Base-by-base conservation (phyloP, 1,139 yeast genomes). In the Suhomyces bokatorum region DNA sequence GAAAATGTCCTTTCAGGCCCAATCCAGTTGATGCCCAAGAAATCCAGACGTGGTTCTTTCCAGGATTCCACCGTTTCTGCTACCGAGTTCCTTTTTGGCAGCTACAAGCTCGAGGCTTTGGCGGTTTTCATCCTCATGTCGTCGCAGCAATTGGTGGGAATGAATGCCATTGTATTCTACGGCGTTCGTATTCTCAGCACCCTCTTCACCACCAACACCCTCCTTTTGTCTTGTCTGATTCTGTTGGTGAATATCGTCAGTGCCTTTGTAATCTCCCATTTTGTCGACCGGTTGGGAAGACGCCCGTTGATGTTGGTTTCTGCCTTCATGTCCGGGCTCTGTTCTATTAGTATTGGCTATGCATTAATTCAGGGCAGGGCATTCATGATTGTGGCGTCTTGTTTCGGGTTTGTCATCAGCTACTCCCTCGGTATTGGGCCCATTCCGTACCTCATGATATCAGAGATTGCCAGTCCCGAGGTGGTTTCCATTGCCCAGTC, bases 101-200 rank as follows among this genome's bases (percentile, higher is more conserved):
- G 48, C 14, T 65, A 64, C 47, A 54, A 65, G 27, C 54, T 53
- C 16, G 70, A 69, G 45, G 50, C 65, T 11, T 28, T 59, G 5
- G 73, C 75, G 3, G 65, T 64, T 12, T 48, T 62, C 3, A 51
- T 69, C 8, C 55, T 70, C 32, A 68, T 70, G 73, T 61, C 70
- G 14, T 70, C 69, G 1, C 73, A 67, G 50, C 76, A 71, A 53
- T 56, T 70, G 46, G 64, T 69, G 40, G 77, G 77, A 1, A 69
- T 70, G 62, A 71, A 71, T 45, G 68, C 74, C 15, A 68, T 70
- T 34, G 69, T 71, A 0, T 70, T 66, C 41, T 71, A 70, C 49
- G 75, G 75, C 9, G 75, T 67, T 4, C 56, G 67, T 9, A 63
- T 70, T 28, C 55, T 68, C 31, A 55, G 60, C 27, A 50, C 54